These are phyloP conservation scores for Davidsoniella neocaledoniae DNA, from an alignment of 2,329 filamentous ascomycete species.

Conservation along the genomic window DNA sequence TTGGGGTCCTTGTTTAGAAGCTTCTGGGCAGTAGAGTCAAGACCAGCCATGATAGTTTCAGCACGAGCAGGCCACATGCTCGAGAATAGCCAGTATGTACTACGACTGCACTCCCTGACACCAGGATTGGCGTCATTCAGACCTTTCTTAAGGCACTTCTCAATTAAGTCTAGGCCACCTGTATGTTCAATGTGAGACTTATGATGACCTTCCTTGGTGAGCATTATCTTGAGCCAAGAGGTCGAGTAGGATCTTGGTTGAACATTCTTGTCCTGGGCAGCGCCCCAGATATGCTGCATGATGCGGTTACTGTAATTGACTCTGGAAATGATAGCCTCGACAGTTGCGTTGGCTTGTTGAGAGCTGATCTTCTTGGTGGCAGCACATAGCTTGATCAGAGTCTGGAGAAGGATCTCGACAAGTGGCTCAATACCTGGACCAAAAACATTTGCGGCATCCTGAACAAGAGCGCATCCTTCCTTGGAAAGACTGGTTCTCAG, in stretches of 20 bases:
- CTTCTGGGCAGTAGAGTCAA: conserved; percentile 64
- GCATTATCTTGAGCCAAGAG: conserved; percentile 68
- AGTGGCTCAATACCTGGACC: conserved; percentile 71
- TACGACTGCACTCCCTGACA: conserved; percentile 71
- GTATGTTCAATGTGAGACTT: conserved; percentile 71
- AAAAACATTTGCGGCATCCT: conserved; percentile 63
- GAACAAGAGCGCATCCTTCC: conserved; percentile 66
- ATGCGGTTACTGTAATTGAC: conserved; percentile 66
- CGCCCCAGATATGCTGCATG: conserved; percentile 69
- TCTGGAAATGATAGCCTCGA: conserved; percentile 65
- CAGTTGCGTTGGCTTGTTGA: conserved; percentile 62
- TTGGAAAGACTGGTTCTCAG: conserved; percentile 80
- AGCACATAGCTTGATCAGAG: conserved; percentile 74
- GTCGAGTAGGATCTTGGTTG: conserved; percentile 65
- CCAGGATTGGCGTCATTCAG: conserved; percentile 79
- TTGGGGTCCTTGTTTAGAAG: conserved; percentile 67
- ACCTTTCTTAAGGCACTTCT: conserved; percentile 79
- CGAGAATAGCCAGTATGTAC: conserved; percentile 74
- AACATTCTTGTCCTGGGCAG: conserved; percentile 85
- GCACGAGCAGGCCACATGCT: conserved; percentile 62
- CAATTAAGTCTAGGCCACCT: conserved; percentile 65
- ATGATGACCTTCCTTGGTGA: conserved; percentile 62
- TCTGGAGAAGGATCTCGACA: conserved; percentile 80
- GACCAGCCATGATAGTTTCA: conserved; percentile 56
- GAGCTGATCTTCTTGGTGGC: conserved; percentile 87